Evolutionary conservation across 2,329 filamentous ascomycete species (phyloP), one percentile per base, ranked within the genome.

Genomic region (Macrophomina tecta): DNA sequence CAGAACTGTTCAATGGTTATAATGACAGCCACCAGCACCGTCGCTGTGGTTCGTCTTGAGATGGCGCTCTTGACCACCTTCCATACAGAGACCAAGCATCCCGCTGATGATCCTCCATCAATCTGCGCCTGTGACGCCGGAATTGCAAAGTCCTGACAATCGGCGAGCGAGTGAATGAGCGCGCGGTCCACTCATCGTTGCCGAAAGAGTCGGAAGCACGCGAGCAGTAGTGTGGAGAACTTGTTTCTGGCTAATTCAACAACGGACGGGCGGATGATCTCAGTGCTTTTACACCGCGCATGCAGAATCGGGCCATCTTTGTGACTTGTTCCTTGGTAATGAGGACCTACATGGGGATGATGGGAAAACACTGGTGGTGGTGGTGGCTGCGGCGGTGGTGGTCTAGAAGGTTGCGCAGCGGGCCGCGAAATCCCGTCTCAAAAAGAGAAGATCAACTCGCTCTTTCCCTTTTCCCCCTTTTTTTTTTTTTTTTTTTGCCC

Each of bases 201-300:
- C 23, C 40, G 8, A 14, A 5, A 42, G 40, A 45, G 23, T 36
- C 40, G 40, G 42, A 60, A 38, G 23, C 23, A 23, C n/a, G 16
- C 28, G 28, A 46, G 9, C 23, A 9, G 40, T 23, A 30, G 14
- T 34, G 56, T 48, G 56, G 56, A 46, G 40, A 60, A 48, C 40
- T 46, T 46, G 56, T 48, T 60, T 34, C 42, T 46, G 40, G 40
- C 56, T 60, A 60, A 23, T 23, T 23, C 23, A 45, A 60, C 55
- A n/a, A 18, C 52, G 36, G 28, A 16, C 28, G 55, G 14, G 55
- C n/a, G 36, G 34, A 40, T 16, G n/a, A 34, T 16, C 23, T 23
- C 23, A 23, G 3, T 23, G 23, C 23, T 23, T 23, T 23, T 23
- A 23, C 23, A 23, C 23, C 23, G 23, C 23, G 36, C 55, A 45